These are phyloP conservation scores for Delonix regia DNA, from an alignment of 306 rosid species.

Conservation along the genomic window DNA sequence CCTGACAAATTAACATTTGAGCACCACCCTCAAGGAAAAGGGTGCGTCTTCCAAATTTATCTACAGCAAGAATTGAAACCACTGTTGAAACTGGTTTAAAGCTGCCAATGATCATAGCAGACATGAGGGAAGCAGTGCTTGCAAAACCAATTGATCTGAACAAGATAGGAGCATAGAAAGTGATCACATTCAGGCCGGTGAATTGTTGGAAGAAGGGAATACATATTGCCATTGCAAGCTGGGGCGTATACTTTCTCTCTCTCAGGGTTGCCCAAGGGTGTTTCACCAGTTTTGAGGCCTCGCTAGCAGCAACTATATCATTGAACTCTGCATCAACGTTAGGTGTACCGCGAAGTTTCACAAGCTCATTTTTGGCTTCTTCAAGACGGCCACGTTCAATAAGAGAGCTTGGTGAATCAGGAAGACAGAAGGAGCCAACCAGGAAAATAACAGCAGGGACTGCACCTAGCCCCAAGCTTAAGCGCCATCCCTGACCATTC, in stretches of 20 bases:
- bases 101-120: conserved; percentile 62
- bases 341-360: conserved; percentile 48
- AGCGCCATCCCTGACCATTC: conserved; percentile 80
- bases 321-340: conserved; percentile 65
- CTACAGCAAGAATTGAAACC: conserved; percentile 53
- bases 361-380: conserved; percentile 53
- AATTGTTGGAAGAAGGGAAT: conserved; percentile 86
- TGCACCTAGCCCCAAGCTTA: conserved; percentile 76
- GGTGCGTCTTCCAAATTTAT: conserved; percentile 66
- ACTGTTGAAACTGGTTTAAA: conserved; percentile 56
- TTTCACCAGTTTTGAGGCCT: conserved; percentile 48
- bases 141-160: conserved; percentile 83
- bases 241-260: conserved; percentile 69
- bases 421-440: conserved; percentile 58
- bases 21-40: conserved; percentile 79
- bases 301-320: conserved; percentile 64
- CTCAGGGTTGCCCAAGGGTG: conserved; percentile 59
- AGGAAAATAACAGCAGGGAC: conserved; percentile 71
- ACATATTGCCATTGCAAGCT: conserved; percentile 58
- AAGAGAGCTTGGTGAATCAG: conserved; percentile 81
- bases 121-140: conserved; percentile 62
- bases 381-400: conserved; percentile 53
- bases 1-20: conserved; percentile 77
- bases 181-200: conserved; percentile 79
- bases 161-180: conserved; percentile 80